Conservation (phyloP, 2,329 filamentous ascomycete species). For the Aspergillus vadensis region DNA sequence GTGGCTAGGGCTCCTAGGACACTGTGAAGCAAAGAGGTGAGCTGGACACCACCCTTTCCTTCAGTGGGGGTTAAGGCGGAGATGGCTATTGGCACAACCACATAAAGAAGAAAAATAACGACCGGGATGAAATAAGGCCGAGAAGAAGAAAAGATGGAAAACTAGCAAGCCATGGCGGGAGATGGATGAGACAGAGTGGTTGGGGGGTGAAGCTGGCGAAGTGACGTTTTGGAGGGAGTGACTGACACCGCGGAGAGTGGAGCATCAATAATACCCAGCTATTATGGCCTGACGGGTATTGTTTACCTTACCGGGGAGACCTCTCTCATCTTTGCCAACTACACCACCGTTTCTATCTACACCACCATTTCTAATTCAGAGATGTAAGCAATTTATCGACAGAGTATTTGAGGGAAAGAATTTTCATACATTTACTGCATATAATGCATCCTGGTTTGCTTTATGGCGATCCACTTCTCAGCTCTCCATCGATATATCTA, state of each 20-base stretch:
- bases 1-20: background rate
- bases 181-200: background rate
- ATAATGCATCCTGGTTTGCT: too few relatives aligned
- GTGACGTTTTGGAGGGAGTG: background rate
- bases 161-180: background rate
- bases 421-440: too few relatives aligned
- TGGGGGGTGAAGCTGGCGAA: background rate
- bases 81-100: background rate
- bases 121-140: background rate
- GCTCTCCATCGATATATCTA: too few relatives aligned
- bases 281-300: background rate
- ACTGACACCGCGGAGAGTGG: background rate
- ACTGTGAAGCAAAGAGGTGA: background rate
- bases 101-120: background rate
- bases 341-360: too few relatives aligned
- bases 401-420: too few relatives aligned
- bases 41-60: conserved; percentile 3
- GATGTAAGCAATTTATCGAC: too few relatives aligned
- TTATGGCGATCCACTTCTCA: too few relatives aligned
- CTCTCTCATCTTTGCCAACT: too few relatives aligned
- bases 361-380: too few relatives aligned
- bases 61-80: background rate
- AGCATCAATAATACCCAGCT: too few relatives aligned
- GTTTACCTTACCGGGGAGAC: too few relatives aligned
- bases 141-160: background rate